A percentile compares a stretch with the other conserved stretches of the same genome.
Evolutionary conservation across 306 rosid species (phyloP).

Genomic region (Dalbergia oliveri): DNA sequence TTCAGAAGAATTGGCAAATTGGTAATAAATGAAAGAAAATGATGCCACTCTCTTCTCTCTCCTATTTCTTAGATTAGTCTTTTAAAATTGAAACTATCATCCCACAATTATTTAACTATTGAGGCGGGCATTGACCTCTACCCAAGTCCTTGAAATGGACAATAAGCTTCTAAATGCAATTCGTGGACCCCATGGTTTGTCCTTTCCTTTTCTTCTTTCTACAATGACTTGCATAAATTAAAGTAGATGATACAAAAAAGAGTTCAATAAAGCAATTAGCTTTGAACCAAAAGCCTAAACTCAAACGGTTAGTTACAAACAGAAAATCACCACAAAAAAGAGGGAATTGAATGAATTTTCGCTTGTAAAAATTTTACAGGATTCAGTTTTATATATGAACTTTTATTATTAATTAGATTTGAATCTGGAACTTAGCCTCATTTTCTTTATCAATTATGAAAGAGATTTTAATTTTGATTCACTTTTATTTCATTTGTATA

Average conservation of each 20-base stretch:
- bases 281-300: not conserved
- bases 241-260: slow-evolving; percentile 30
- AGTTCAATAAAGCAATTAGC: slow-evolving; percentile 17
- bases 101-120: slow-evolving; percentile 12
- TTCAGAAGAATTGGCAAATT: not conserved
- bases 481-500: too few relatives aligned
- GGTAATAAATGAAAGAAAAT: slow-evolving; percentile 35
- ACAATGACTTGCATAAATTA: slow-evolving; percentile 15
- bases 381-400: too few relatives aligned
- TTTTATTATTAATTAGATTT: too few relatives aligned
- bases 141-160: slow-evolving; percentile 35
- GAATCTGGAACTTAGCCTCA: too few relatives aligned
- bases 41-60: not conserved
- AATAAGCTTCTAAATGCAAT: slow-evolving; percentile 17
- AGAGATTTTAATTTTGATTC: too few relatives aligned
- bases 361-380: too few relatives aligned
- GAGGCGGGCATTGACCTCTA: slow-evolving; percentile 28
- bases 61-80: not conserved
- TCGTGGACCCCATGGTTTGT: slow-evolving; percentile 46
- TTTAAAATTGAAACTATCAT: slow-evolving; percentile 30
- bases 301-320: not conserved
- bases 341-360: not conserved
- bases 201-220: slow-evolving; percentile 36
- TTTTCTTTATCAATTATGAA: too few relatives aligned
- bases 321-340: slow-evolving; percentile 1